Evolutionary conservation across 2,329 filamentous ascomycete species (phyloP).

Genomic region (Biscogniauxia mediterranea): DNA sequence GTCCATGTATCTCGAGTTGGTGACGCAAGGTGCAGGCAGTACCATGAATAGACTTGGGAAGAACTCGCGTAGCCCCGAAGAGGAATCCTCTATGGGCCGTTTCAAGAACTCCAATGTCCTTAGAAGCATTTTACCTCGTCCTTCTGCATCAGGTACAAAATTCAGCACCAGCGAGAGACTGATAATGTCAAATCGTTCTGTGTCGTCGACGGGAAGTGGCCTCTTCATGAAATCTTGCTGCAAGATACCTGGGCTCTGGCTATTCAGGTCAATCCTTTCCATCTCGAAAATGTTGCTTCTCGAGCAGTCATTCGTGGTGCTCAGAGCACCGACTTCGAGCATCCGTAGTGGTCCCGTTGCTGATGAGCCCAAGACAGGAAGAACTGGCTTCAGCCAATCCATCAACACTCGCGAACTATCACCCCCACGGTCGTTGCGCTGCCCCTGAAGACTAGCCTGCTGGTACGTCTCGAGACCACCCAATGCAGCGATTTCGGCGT

Average conservation of each 20-base stretch:
- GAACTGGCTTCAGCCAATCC: constrained; percentile 54
- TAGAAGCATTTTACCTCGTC: constrained; percentile 81
- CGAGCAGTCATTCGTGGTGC: constrained; percentile 81
- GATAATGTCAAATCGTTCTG: constrained; percentile 80
- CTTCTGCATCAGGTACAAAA: constrained; percentile 76
- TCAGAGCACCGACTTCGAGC: constrained; percentile 87
- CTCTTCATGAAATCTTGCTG: constrained; percentile 94
- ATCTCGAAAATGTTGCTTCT: constrained; percentile 68
- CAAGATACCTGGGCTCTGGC: constrained; percentile 75
- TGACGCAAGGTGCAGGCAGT: constrained; percentile 80
- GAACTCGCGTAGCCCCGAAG: constrained; percentile 27
- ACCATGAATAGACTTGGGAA: constrained; percentile 84
- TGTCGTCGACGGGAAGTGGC: constrained; percentile 62
- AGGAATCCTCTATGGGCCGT: constrained; percentile 23
- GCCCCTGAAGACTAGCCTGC: constrained; percentile 66
- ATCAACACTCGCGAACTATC: constrained; percentile 65
- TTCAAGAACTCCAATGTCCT: constrained; percentile 71
- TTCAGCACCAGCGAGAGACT: constrained; percentile 92
- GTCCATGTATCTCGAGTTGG: constrained; percentile 87
- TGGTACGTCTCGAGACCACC: constrained; percentile 65
- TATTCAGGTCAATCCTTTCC: constrained; percentile 85
- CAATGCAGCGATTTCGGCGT: constrained; percentile 53
- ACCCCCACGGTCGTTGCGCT: constrained; percentile 63
- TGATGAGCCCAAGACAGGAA: constrained; percentile 24
- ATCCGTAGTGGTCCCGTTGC: constrained; percentile 51